These are phyloP conservation scores for Musa itinerans DNA, from an alignment of 176 grass and related monocot species.

Conservation along the genomic window DNA sequence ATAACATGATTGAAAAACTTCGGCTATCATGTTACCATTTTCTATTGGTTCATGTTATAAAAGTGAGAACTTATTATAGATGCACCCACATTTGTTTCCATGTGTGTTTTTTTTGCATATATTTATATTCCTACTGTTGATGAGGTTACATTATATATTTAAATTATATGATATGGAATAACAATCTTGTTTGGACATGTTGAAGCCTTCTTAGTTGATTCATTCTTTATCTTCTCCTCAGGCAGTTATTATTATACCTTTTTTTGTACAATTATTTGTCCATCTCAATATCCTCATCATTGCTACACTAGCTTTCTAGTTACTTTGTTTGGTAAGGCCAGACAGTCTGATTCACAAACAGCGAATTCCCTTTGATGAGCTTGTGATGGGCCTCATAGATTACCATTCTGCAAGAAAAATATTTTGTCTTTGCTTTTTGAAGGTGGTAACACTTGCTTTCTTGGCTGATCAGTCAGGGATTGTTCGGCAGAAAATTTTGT, in stretches of 20 bases:
- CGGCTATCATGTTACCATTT: slow-evolving; percentile 76
- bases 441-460: too few species aligned
- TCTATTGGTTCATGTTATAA: slow-evolving; percentile 85
- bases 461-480: too few species aligned
- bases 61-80: slow-evolving; percentile 30
- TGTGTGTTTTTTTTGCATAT: neutral
- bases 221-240: neutral
- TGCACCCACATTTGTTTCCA: neutral
- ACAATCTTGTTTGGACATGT: neutral
- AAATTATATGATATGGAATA: neutral
- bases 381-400: too few species aligned
- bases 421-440: neutral
- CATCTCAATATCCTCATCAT: too few species aligned
- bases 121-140: neutral
- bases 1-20: slow-evolving; percentile 40
- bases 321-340: too few species aligned
- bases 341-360: too few species aligned
- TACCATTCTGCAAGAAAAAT: too few species aligned
- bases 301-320: too few species aligned
- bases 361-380: too few species aligned
- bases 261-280: too few species aligned
- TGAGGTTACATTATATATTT: neutral
- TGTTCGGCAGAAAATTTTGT: neutral
- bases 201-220: neutral
- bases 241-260: neutral